Evolutionary conservation across 495 filamentous ascomycete genomes (phyloP), one percentile per base, ranked within the genome.

Genomic region (Xylaria acuta): DNA sequence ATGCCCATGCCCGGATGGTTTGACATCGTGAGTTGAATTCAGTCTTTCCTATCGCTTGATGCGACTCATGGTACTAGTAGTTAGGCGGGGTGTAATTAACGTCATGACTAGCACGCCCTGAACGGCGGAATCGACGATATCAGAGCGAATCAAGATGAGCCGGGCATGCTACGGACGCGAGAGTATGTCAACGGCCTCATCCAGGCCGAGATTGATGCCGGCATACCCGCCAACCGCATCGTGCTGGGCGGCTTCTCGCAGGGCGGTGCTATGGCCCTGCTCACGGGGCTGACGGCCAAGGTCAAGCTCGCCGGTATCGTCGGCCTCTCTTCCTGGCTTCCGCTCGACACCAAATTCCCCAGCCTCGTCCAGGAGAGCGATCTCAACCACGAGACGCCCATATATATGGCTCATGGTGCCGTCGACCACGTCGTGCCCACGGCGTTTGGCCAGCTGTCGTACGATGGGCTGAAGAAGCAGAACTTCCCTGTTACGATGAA

Each of bases 1-100:
- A 92, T 93, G 91, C 79, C 79, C 12, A 95, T 97, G 93, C 93
- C 94, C 5, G 93, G 92, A 25, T 97, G 95, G 95, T 97, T 95
- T 78, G 94, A 97, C 75, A 93, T 97, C 75, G 87, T 91, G 81
- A 90, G 91, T 81, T 76, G 80, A 34, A n/a, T n/a, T n/a, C n/a
- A n/a, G n/a, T n/a, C n/a, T n/a, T n/a, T n/a, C n/a, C 80, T 76
- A 78, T 71, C 43, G 41, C 22, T 16, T 34, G 36, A 30, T 25
- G 6, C n/a, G 30, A 11, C 56, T 1, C 9, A 6, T 11, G n/a
- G n/a, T n/a, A n/a, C n/a, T n/a, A n/a, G 45, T 58, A n/a, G 62
- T 64, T 72, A 70, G 62, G 9, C 34, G n/a, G 18, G 64, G 18
- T 64, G 58, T 58, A 1, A 20, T 40, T 53, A 75, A 64, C 30